Conservation (phyloP, 2,329 filamentous ascomycete species). For the Huntiella moniliformis region DNA sequence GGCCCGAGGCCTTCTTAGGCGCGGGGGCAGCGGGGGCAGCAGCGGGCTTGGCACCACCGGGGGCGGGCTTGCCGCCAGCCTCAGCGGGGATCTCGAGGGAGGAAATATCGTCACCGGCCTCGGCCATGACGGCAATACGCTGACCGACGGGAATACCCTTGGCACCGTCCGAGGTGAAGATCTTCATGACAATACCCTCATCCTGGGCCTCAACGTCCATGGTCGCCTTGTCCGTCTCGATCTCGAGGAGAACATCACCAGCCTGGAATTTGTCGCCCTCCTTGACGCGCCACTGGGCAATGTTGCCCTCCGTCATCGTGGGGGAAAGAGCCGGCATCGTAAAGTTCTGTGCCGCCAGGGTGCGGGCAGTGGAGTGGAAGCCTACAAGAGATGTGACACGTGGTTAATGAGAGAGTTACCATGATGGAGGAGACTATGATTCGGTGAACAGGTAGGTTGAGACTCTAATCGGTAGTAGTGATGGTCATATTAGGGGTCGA, state of each 20-base stretch:
- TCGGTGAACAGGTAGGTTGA: neutral
- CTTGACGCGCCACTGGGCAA: constrained; percentile 68
- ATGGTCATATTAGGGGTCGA: no score
- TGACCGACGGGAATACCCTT: constrained; percentile 63
- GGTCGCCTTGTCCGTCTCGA: constrained; percentile 84
- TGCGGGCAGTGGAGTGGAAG: constrained; percentile 39
- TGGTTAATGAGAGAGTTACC: constrained; percentile 1
- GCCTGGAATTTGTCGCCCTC: constrained; percentile 68
- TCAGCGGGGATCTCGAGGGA: constrained; percentile 59
- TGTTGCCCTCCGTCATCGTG: constrained; percentile 88
- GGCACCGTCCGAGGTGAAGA: constrained; percentile 51
- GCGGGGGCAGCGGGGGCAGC: constrained; percentile 9
- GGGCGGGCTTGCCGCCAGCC: constrained; percentile 13
- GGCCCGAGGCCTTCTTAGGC: constrained; percentile 18
- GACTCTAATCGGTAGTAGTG: no score
- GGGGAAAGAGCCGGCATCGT: constrained; percentile 82
- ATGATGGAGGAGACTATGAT: neutral
- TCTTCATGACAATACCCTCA: constrained; percentile 72
- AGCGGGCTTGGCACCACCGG: constrained; percentile 7
- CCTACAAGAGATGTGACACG: constrained; percentile 24
- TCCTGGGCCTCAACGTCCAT: constrained; percentile 93
- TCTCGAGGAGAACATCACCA: constrained; percentile 75
- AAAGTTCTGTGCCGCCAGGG: constrained; percentile 65
- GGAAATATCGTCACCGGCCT: constrained; percentile 60
- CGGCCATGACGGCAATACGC: constrained; percentile 67